phyloP scores from a whole-genome alignment of 352 stramenopile species.

The Pythium biforme region DNA sequence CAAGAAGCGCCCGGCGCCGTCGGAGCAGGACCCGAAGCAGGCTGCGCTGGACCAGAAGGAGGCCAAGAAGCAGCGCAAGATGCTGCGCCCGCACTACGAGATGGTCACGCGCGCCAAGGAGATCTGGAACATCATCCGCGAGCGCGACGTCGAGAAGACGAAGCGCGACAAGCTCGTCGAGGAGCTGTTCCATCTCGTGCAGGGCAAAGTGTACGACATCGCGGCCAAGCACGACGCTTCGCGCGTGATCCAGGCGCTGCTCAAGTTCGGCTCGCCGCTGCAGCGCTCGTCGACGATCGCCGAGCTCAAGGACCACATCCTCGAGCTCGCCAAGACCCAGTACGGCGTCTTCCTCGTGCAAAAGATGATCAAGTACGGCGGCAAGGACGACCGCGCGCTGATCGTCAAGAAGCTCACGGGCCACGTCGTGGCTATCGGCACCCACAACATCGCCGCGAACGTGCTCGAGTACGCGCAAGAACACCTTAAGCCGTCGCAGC shows the following conservation, averaged over 20 bases:
- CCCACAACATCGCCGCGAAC: conserved; percentile 93
- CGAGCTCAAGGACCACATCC: conserved; percentile 92
- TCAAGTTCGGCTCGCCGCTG: conserved; percentile 92
- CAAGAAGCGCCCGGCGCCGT: conserved; percentile 62
- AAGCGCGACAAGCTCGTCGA: conserved; percentile 87
- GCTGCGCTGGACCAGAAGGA: conserved; percentile 86
- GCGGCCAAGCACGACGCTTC: conserved; percentile 95
- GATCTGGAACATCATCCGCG: conserved; percentile 95
- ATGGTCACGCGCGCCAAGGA: conserved; percentile 92
- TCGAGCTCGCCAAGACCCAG: conserved; percentile 94
- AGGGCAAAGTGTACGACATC: conserved; percentile 94
- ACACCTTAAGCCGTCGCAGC: conserved; percentile 82
- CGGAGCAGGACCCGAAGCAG: conserved; percentile 70
- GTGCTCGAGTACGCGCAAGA: conserved; percentile 92
- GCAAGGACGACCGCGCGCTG: conserved; percentile 65
- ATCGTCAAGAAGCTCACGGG: conserved; percentile 93
- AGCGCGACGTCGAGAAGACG: conserved; percentile 78
- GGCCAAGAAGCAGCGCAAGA: conserved; percentile 94
- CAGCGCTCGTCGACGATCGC: conserved; percentile 86
- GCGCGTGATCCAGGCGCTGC: conserved; percentile 93
- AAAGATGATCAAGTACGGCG: conserved; percentile 96
- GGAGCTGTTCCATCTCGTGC: conserved; percentile 91
- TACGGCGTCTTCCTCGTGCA: conserved; percentile 97
- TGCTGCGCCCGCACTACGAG: conserved; percentile 92
- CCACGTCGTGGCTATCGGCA: conserved; percentile 90